A percentile compares a stretch with the other conserved stretches of the same genome.
Conservation (phyloP, 2,329 filamentous ascomycete species). For the Epichloe sibirici region DNA sequence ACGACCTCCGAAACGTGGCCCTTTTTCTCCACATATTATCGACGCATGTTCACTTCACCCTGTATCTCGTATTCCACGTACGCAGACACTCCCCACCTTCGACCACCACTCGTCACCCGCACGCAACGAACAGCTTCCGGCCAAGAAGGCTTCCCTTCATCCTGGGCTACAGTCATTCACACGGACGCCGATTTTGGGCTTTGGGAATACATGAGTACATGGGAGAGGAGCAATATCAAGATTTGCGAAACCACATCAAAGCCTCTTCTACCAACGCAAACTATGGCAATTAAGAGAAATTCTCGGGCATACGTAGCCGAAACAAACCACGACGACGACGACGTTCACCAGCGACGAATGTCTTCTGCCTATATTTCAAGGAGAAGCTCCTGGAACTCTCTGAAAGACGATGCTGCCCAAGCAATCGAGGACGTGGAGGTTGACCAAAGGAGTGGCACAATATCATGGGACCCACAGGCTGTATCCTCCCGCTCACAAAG, state of each 20-base stretch:
- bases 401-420: conserved; percentile 16
- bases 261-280: background rate
- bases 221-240: too few relatives aligned
- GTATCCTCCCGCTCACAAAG: background rate
- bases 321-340: conserved; percentile 6
- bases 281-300: conserved; percentile 14
- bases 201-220: too few relatives aligned
- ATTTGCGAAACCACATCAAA: too few relatives aligned
- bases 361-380: conserved; percentile 16
- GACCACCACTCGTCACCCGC: background rate
- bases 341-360: conserved; percentile 4
- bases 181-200: too few relatives aligned
- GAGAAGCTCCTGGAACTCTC: conserved; percentile 18
- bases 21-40: background rate
- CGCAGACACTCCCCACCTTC: background rate
- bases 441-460: conserved; percentile 7
- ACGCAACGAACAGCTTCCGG: background rate
- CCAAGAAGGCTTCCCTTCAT: background rate
- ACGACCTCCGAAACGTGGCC: background rate
- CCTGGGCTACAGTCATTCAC: background rate
- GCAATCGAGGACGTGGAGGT: conserved; percentile 14
- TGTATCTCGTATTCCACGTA: background rate
- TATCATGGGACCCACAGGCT: conserved; percentile 9
- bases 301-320: conserved; percentile 13
- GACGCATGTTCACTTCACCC: background rate